Percentiles rank a stretch among this genome's conserved stretches.
phyloP scores from a whole-genome alignment of 257 asterid species.

The Nyctanthes arbortristis region DNA sequence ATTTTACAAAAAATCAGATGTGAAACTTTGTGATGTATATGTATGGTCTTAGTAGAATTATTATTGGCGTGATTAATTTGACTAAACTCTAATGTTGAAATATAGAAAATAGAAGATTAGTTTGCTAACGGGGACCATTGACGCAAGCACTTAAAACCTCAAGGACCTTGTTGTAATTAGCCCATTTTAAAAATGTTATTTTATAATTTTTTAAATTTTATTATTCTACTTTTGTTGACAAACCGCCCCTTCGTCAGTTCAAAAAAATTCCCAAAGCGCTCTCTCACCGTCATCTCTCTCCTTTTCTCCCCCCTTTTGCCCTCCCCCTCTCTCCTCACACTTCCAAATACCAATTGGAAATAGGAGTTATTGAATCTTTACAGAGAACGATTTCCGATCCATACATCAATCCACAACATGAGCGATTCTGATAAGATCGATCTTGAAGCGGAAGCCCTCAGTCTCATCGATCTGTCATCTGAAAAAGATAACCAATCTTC shows the following conservation, averaged over 20 bases:
- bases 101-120: too few species aligned
- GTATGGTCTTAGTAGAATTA: too few species aligned
- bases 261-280: conserved; percentile 22
- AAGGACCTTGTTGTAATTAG: too few species aligned
- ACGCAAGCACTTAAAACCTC: too few species aligned
- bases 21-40: too few species aligned
- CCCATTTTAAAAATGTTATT: too few species aligned
- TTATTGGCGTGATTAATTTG: too few species aligned
- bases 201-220: too few species aligned
- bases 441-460: conserved; percentile 43
- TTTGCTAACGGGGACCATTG: too few species aligned
- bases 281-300: conserved; percentile 8
- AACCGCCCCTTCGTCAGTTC: conserved; percentile 38
- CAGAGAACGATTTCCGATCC: conserved; percentile 13
- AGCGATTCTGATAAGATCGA: conserved; percentile 37
- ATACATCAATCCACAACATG: conserved; percentile 20
- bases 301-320: neutral
- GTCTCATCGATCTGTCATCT: conserved; percentile 37
- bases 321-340: conserved; percentile 8
- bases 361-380: conserved; percentile 12
- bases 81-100: too few species aligned
- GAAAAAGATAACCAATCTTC: conserved; percentile 39
- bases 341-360: conserved; percentile 14
- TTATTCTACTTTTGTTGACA: too few species aligned
- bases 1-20: too few species aligned